These are phyloP conservation scores for Plectosphaerella plurivora DNA, from an alignment of 2,329 filamentous ascomycete species.

Conservation along the genomic window DNA sequence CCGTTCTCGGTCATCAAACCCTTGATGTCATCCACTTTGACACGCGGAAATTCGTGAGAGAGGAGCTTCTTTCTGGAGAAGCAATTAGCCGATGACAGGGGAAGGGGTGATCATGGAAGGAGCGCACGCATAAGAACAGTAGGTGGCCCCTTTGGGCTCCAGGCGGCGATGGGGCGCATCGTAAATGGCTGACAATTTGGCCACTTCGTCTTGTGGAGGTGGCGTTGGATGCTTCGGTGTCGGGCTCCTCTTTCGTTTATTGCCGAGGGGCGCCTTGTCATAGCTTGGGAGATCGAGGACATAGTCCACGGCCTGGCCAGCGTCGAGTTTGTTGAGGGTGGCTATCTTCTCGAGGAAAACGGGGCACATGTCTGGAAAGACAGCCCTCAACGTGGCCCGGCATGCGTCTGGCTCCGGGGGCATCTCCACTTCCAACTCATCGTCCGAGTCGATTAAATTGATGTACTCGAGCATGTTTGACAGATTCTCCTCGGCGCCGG, in stretches of 20 bases:
- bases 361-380: conserved; percentile 43
- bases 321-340: conserved; percentile 18
- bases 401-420: conserved; percentile 13
- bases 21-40: conserved; percentile 20
- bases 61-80: conserved; percentile 18
- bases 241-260: conserved; percentile 31
- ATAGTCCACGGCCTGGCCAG: conserved; percentile 25
- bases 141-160: not conserved
- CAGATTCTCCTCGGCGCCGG: no score
- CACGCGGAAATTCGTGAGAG: conserved; percentile 26
- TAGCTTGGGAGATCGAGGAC: conserved; percentile 37
- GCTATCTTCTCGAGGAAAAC: conserved; percentile 27
- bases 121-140: conserved; percentile 7
- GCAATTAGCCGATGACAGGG: not conserved
- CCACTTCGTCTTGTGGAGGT: conserved; percentile 14
- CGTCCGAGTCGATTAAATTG: no score
- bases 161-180: not conserved
- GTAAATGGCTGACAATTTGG: conserved; percentile 8
- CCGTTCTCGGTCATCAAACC: conserved; percentile 15
- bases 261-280: conserved; percentile 17
- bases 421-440: no score
- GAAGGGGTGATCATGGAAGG: no score
- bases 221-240: conserved; percentile 11
- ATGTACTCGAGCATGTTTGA: no score
- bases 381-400: conserved; percentile 19